Evolutionary conservation across 1,284 basidiomycete genomes (phyloP).

Genomic region (Cystobasidium sp.): DNA sequence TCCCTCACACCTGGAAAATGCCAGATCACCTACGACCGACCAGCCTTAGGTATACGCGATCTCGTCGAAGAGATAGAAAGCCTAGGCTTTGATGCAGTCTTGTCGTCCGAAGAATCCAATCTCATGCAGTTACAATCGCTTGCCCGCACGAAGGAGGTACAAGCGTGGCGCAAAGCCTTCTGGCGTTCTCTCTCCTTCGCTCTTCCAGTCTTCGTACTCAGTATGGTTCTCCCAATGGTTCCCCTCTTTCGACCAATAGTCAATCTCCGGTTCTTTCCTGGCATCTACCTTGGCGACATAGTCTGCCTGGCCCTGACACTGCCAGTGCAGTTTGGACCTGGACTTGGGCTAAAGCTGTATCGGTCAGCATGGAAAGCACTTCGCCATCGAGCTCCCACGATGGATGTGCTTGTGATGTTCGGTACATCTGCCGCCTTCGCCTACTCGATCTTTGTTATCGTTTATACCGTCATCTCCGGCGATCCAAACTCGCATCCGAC

Average conservation of each 20-base stretch:
- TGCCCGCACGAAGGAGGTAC: conserved; percentile 86
- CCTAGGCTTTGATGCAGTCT: conserved; percentile 85
- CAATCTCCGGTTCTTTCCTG: conserved; percentile 63
- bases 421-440: conserved; percentile 92
- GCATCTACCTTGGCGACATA: conserved; percentile 82
- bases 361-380: conserved; percentile 85
- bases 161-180: conserved; percentile 86
- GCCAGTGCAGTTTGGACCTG: conserved; percentile 85
- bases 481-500: conserved; percentile 72
- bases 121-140: conserved; percentile 88
- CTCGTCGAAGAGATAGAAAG: conserved; percentile 86
- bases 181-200: conserved; percentile 77
- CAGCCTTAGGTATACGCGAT: conserved; percentile 71
- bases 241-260: conserved; percentile 61
- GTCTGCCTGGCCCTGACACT: conserved; percentile 82
- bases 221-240: conserved; percentile 79
- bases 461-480: conserved; percentile 62
- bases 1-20: conserved; percentile 75
- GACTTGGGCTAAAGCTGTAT: conserved; percentile 83
- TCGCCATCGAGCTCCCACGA: conserved; percentile 82
- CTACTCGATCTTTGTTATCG: conserved; percentile 79
- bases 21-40: conserved; percentile 75
- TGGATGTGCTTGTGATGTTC: conserved; percentile 91
- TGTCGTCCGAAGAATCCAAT: conserved; percentile 75
- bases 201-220: conserved; percentile 87